These are phyloP conservation scores for Ailanthus altissimus DNA, from an alignment of 345 rosid genomes.

Conservation along the genomic window DNA sequence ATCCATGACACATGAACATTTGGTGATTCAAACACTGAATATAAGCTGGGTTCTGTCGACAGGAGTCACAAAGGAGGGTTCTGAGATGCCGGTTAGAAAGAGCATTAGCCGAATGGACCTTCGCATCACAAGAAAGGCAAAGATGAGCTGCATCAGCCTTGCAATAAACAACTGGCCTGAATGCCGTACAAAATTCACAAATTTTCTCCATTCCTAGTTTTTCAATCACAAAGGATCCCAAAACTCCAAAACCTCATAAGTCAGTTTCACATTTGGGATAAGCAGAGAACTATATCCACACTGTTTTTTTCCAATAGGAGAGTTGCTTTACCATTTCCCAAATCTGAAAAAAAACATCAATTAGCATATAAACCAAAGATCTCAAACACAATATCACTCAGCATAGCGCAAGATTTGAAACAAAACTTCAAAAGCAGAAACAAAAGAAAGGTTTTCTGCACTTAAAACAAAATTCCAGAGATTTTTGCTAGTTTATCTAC, in stretches of 20 bases:
- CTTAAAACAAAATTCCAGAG: background rate
- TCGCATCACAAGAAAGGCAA: slow-evolving; percentile 82
- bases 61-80: slow-evolving; percentile 63
- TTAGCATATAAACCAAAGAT: slow-evolving; percentile 4
- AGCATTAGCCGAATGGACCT: slow-evolving; percentile 88
- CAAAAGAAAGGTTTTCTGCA: background rate
- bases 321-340: slow-evolving; percentile 7
- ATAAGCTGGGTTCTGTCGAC: slow-evolving; percentile 50
- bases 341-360: slow-evolving; percentile 18
- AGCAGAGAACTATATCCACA: background rate
- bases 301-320: background rate
- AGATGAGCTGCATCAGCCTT: slow-evolving; percentile 83
- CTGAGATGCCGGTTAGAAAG: slow-evolving; percentile 78
- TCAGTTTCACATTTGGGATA: background rate
- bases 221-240: slow-evolving; percentile 10
- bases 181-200: slow-evolving; percentile 71
- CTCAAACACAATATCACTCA: background rate
- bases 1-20: slow-evolving; percentile 60
- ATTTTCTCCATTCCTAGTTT: slow-evolving; percentile 52
- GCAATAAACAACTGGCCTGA: slow-evolving; percentile 75
- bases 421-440: background rate
- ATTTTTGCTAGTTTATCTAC: background rate
- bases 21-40: slow-evolving; percentile 62
- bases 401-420: background rate
- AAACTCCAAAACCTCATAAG: slow-evolving; percentile 14